phyloP scores from a whole-genome alignment of 108 stramenopile genomes.

The Cylindrotheca closterium region DNA sequence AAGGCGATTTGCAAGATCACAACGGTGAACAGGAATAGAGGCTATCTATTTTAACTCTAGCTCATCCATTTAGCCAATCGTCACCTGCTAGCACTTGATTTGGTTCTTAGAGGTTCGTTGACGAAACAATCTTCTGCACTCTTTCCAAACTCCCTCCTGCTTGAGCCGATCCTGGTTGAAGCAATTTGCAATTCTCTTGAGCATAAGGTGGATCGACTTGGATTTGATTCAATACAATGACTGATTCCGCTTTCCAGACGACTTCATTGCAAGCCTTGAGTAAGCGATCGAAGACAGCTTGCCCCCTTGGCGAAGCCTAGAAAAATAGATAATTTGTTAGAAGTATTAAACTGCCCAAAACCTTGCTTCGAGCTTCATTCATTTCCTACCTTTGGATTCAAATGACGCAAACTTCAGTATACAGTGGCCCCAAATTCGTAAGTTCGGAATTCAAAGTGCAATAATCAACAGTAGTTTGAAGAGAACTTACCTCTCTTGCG shows the following conservation, averaged over 20 bases:
- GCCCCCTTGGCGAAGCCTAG: slow-evolving; percentile 73
- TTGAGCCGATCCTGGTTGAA: slow-evolving; percentile 49
- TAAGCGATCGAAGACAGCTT: slow-evolving; percentile 77
- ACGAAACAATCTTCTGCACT: slow-evolving; percentile 79
- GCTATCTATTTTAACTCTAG: too few relatives aligned
- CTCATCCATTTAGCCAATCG: too few relatives aligned
- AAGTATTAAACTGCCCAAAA: slow-evolving; percentile 2
- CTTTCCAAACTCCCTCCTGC: slow-evolving; percentile 65
- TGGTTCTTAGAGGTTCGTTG: slow-evolving; percentile 9
- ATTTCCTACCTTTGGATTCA: slow-evolving; percentile 74
- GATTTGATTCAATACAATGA: slow-evolving; percentile 62
- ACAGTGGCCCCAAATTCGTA: too few relatives aligned
- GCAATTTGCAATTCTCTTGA: slow-evolving; percentile 57
- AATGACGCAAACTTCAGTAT: slow-evolving; percentile 45
- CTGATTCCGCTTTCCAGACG: slow-evolving; percentile 62
- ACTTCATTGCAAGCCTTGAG: slow-evolving; percentile 80
- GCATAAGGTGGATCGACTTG: slow-evolving; percentile 82
- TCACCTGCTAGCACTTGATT: too few relatives aligned
- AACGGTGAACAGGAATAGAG: too few relatives aligned
- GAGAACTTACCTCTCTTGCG: slow-evolving; percentile 49
- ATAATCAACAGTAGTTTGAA: too few relatives aligned
- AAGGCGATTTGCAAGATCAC: too few relatives aligned
- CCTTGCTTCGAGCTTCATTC: slow-evolving; percentile 1
- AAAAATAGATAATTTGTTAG: neutral
- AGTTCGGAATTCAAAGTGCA: too few relatives aligned